phyloP scores from a whole-genome alignment of 2,329 filamentous ascomycete genomes.

The Stagonosporopsis vannaccii region DNA sequence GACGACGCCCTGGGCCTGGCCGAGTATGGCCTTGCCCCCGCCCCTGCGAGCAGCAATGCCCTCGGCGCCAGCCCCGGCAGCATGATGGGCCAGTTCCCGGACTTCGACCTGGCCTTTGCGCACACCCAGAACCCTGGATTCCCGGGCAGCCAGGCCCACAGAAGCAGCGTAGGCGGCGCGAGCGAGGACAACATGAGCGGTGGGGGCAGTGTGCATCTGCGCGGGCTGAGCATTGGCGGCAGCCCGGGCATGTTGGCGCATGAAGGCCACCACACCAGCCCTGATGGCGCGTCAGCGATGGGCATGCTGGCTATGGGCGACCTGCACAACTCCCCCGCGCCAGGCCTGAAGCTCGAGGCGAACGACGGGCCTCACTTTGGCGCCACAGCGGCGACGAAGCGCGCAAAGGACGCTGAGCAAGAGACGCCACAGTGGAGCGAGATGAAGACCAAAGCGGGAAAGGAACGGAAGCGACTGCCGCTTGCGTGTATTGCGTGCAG shows the following conservation, averaged over 20 bases:
- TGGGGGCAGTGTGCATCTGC: slow-evolving; percentile 36
- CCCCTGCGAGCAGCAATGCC: slow-evolving; percentile 26
- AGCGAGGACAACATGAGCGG: slow-evolving; percentile 45
- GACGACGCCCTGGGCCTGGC: slow-evolving; percentile 46
- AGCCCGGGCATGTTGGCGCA: slow-evolving; percentile 37
- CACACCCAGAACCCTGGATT: slow-evolving; percentile 31
- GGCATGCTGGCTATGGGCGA: slow-evolving; percentile 43
- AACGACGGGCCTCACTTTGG: slow-evolving; percentile 37
- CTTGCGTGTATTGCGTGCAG: slow-evolving; percentile 95
- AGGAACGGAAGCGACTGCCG: slow-evolving; percentile 91
- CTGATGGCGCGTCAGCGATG: slow-evolving; percentile 44
- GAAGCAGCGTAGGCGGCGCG: slow-evolving; percentile 40
- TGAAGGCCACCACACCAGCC: slow-evolving; percentile 46
- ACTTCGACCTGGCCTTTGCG: slow-evolving; percentile 42
- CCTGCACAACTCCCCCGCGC: slow-evolving; percentile 34
- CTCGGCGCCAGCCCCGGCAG: slow-evolving; percentile 26
- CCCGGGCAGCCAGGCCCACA: slow-evolving; percentile 28
- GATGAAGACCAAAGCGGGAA: slow-evolving; percentile 75
- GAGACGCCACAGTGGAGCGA: slow-evolving; percentile 58
- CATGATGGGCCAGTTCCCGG: slow-evolving; percentile 42
- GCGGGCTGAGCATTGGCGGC: slow-evolving; percentile 42
- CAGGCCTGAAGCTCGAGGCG: slow-evolving; percentile 37
- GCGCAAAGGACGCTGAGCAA: slow-evolving; percentile 40
- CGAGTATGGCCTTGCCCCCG: slow-evolving; percentile 45
- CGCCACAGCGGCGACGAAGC: slow-evolving; percentile 32